phyloP scores from a whole-genome alignment of 1,284 basidiomycete genomes.

The Clitocybe nebularis region DNA sequence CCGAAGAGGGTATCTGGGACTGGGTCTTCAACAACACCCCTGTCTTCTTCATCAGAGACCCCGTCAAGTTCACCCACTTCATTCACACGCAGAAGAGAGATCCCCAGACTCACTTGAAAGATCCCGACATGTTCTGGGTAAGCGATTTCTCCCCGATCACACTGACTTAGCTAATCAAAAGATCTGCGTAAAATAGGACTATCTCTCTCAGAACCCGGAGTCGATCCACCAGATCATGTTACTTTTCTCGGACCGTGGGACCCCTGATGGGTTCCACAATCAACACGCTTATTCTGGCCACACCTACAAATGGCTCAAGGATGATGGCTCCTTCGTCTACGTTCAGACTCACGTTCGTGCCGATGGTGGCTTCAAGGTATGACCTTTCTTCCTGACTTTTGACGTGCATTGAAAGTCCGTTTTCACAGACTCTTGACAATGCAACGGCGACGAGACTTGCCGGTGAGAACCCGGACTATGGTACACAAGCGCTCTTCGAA shows the following conservation, averaged over 20 bases:
- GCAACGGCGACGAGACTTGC: slow-evolving; percentile 38
- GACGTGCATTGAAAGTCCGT: too few relatives aligned
- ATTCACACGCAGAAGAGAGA: slow-evolving; percentile 95
- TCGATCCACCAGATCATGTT: slow-evolving; percentile 89
- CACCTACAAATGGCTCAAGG: slow-evolving; percentile 87
- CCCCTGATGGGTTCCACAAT: slow-evolving; percentile 78
- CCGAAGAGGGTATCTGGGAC: slow-evolving; percentile 87
- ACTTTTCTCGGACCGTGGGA: slow-evolving; percentile 88
- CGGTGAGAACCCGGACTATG: slow-evolving; percentile 81
- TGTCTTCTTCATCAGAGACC: slow-evolving; percentile 84
- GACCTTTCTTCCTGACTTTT: slow-evolving; percentile 18
- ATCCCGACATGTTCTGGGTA: slow-evolving; percentile 80
- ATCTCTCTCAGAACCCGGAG: slow-evolving; percentile 89
- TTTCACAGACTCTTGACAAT: slow-evolving; percentile 56
- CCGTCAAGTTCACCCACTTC: slow-evolving; percentile 87
- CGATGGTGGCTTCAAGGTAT: slow-evolving; percentile 75
- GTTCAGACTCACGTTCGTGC: slow-evolving; percentile 77
- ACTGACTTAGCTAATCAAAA: slow-evolving; percentile 1
- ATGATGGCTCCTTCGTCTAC: slow-evolving; percentile 79
- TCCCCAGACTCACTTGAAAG: slow-evolving; percentile 85
- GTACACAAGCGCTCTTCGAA: slow-evolving; percentile 73
- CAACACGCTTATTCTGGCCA: slow-evolving; percentile 92
- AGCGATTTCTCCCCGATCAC: slow-evolving; percentile 16
- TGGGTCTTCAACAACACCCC: slow-evolving; percentile 93
- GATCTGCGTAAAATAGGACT: slow-evolving; percentile 56